Base-by-base conservation (phyloP, 2,329 filamentous ascomycete genomes). In the Hortaea werneckii region DNA sequence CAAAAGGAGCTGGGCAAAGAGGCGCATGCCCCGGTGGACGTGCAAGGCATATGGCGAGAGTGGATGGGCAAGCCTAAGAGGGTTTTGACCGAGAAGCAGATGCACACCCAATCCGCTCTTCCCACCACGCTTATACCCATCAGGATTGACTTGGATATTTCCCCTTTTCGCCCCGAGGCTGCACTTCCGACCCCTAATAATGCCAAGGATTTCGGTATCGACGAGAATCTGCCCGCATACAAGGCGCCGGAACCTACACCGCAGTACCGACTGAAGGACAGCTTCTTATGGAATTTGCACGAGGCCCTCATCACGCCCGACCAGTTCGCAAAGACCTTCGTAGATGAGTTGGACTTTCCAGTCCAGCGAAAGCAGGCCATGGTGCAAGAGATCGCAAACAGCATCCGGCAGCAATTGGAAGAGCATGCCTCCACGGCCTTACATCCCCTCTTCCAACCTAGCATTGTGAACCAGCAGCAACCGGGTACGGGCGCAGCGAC, bases 211-310 rank as follows among this genome's bases (percentile, higher is more conserved):
- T 72, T 72, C 47, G 72, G 74, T 11, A 77, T 82, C 55, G 85
- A 94, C 60, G 80, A 84, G 48, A 79, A 78, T 5, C 72, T 86
- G 42, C 82, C 87, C 10, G 81, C 88, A 46, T 95, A 94, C 68
- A 82, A 83, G 58, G 75, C 77, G 45, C 84, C 84, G 45, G 90
- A 95, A 51, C 68, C 79, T 50, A 88, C 88, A 11, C 81, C 88
- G 1, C 84, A 87, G 3, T 95, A 88, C 67, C 80, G 92, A 51
- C 74, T 98, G 47, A 88, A 94, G 58, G 92, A 98, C 58, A 84
- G 86, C n/a, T 96, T 98, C 58, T 70, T 95, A 43, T 98, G 92
- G 92, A 98, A 98, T 59, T 75, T 98, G 10, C 90, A 96, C 67
- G 92, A 98, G 69, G 85, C 87, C 0, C 73, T 95, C 48, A 85